These are phyloP conservation scores for Juncus effusus DNA, from an alignment of 176 grass and related monocot genomes.

Conservation along the genomic window DNA sequence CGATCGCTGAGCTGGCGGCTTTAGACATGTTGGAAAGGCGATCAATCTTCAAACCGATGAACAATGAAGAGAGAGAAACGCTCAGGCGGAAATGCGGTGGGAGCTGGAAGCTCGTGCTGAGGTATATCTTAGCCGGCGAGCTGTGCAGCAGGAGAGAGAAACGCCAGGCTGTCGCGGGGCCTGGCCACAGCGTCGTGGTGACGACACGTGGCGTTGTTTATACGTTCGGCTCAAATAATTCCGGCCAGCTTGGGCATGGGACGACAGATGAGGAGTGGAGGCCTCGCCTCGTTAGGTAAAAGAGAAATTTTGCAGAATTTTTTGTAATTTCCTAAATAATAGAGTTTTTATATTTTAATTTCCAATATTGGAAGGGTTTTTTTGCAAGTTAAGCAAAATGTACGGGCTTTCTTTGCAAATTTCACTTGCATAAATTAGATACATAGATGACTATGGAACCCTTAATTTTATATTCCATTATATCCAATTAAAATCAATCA, in stretches of 20 bases:
- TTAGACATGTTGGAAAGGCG: slow-evolving; percentile 89
- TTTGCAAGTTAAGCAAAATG: no score
- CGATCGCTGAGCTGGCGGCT: slow-evolving; percentile 79
- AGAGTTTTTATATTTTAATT: no score
- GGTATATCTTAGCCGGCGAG: slow-evolving; percentile 77
- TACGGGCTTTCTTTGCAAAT: no score
- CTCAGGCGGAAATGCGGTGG: slow-evolving; percentile 64
- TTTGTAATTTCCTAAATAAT: no score
- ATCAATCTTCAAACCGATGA: slow-evolving; percentile 80
- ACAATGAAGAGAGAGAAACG: slow-evolving; percentile 53
- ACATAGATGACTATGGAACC: no score
- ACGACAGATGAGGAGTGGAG: slow-evolving; percentile 78
- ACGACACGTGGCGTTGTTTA: slow-evolving; percentile 53
- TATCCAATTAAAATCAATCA: no score
- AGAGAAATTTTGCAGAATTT: no score
- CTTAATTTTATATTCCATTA: no score
- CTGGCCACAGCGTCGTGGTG: slow-evolving; percentile 79
- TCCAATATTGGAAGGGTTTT: no score
- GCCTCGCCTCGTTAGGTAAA: slow-evolving; percentile 65
- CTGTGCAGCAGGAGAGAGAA: slow-evolving; percentile 74
- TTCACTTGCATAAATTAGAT: no score
- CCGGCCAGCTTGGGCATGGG: slow-evolving; percentile 81
- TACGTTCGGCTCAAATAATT: slow-evolving; percentile 81
- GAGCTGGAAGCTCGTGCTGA: slow-evolving; percentile 90
- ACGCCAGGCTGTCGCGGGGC: slow-evolving; percentile 70